Evolutionary conservation across 2,329 filamentous ascomycete species (phyloP).

Genomic region (Penicillium hesseltinei): DNA sequence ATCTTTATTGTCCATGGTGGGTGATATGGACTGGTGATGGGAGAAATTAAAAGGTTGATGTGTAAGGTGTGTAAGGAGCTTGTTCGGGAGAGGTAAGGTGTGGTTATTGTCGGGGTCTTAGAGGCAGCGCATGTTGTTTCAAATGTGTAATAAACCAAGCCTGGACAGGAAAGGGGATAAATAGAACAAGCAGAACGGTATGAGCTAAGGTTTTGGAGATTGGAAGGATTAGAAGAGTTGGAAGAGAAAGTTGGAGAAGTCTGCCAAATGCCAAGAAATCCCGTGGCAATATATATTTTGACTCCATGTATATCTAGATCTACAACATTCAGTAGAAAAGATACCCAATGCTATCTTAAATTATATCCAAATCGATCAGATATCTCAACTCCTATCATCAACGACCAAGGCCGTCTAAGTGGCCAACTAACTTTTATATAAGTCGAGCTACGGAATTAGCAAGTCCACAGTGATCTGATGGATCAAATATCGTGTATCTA

Average conservation of each 20-base stretch:
- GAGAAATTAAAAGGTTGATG: neutral
- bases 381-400: too few relatives aligned
- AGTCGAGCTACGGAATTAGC: too few relatives aligned
- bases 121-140: neutral
- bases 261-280: conserved; percentile 15
- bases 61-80: neutral
- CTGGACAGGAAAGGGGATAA: neutral
- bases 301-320: too few relatives aligned
- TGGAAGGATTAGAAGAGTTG: neutral
- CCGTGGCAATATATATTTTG: conserved; percentile 14
- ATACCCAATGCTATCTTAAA: too few relatives aligned
- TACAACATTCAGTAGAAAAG: too few relatives aligned
- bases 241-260: conserved; percentile 6
- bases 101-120: neutral
- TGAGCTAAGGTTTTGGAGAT: neutral
- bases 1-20: conserved; percentile 40
- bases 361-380: too few relatives aligned
- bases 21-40: neutral
- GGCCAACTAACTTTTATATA: too few relatives aligned
- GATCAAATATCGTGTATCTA: too few relatives aligned
- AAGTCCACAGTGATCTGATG: too few relatives aligned
- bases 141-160: neutral
- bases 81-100: neutral
- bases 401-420: too few relatives aligned
- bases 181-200: too few relatives aligned